Evolutionary conservation across 1,139 yeast species (phyloP).

Genomic region (Blastobotrys buckinghamii): DNA sequence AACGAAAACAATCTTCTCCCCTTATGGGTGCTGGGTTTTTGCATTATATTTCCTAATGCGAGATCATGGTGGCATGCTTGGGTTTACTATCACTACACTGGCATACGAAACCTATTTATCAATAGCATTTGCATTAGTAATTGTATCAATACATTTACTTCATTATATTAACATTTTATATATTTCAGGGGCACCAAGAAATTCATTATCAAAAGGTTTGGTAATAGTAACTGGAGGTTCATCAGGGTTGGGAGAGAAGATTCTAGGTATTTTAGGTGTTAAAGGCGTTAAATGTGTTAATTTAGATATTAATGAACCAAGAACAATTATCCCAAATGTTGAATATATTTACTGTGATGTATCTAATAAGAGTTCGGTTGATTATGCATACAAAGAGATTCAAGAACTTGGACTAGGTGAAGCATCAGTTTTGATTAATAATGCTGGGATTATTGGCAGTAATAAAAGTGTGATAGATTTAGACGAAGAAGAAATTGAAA

Average conservation of each 20-base stretch:
- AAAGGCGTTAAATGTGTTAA: slow-evolving; percentile 39
- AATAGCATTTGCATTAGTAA: slow-evolving; percentile 3
- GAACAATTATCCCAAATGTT: slow-evolving; percentile 27
- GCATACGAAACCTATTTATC: neutral
- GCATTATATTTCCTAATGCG: slow-evolving; percentile 12
- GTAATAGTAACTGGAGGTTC: slow-evolving; percentile 62
- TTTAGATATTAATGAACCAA: slow-evolving; percentile 44
- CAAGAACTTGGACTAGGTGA: slow-evolving; percentile 15
- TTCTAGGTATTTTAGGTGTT: slow-evolving; percentile 36
- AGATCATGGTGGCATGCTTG: slow-evolving; percentile 6
- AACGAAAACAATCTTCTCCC: slow-evolving; percentile 20
- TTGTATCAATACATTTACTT: slow-evolving; percentile 15
- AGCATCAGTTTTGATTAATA: slow-evolving; percentile 57
- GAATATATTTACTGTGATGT: slow-evolving; percentile 47
- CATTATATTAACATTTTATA: slow-evolving; percentile 14
- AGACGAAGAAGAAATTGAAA: slow-evolving; percentile 24
- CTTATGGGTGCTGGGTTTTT: slow-evolving; percentile 20
- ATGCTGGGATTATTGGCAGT: slow-evolving; percentile 65
- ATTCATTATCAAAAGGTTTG: slow-evolving; percentile 21
- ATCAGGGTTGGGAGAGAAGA: slow-evolving; percentile 50
- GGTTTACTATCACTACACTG: neutral
- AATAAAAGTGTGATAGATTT: slow-evolving; percentile 38
- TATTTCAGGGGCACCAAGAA: slow-evolving; percentile 19
- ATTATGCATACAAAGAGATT: slow-evolving; percentile 29
- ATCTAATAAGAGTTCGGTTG: slow-evolving; percentile 35